Base-by-base conservation (phyloP, 441 rosid species). In the Populus hybrid region DNA sequence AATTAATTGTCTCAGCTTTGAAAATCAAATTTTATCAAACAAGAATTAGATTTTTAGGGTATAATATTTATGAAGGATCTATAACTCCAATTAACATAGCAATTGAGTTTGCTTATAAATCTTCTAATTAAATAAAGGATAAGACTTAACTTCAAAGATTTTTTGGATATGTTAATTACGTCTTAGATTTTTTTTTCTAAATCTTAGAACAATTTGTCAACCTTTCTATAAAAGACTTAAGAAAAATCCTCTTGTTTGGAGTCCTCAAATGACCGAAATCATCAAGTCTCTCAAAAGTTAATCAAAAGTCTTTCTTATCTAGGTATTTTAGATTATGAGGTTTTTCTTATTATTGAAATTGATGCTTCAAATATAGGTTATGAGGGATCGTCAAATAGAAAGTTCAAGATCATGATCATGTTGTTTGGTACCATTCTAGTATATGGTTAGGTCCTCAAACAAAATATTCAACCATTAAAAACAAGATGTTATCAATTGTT, bases 191-290 rank as follows among this genome's bases (percentile, higher is more conserved):
- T 16, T 36, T 26, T 67, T 4, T 26, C 11, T 6, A 4, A 67
- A 67, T 67, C 20, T 67, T 9, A 67, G 36, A 67, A 10, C 0
- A 9, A 67, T 68, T 34, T 68, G 46, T 68, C 6, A n/a, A 18
- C 71, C 10, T 3, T 16, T 68, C 1, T 34, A 20, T 10, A 6
- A 8, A 0, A 34, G 2, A 34, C 28, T 68, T 0, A 3, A 32
- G 3, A 68, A 68, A 23, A 34, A 68, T 0, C 11, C 42, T 18
- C 4, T 0, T 0, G 3, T 30, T 0, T 8, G 0, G 1, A 6
- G 6, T 30, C 42, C 8, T 11, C 4, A 68, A 68, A 32, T 30
- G 11, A 68, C 14, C 0, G 0, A 16, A 30, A 34, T 16, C 8
- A 38, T 20, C 3, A 20, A 16, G 6, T 3, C 12, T 6, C 2